Conservation (phyloP, 495 filamentous ascomycete genomes). For the Bombardia bombarda region DNA sequence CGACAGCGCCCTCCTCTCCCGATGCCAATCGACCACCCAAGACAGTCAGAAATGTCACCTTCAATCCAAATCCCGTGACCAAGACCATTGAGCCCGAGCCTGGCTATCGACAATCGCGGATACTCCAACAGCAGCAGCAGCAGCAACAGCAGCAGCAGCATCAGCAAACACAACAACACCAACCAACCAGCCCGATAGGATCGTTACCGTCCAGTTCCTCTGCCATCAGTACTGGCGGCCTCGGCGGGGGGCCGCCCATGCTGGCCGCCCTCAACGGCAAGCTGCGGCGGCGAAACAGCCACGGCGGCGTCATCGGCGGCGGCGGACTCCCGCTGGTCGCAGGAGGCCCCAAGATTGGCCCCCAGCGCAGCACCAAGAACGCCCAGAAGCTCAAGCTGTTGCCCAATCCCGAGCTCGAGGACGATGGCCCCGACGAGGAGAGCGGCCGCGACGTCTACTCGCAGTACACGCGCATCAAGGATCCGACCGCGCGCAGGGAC, state of each 20-base stretch:
- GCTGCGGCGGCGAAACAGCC: constrained; percentile 76
- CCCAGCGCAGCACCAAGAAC: constrained; percentile 89
- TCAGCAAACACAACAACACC: no score
- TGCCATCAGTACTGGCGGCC: constrained; percentile 19
- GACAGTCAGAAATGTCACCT: constrained; percentile 38
- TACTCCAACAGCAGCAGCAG: constrained; percentile 4
- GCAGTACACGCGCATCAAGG: constrained; percentile 88
- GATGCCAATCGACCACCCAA: constrained; percentile 26
- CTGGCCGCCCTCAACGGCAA: constrained; percentile 80
- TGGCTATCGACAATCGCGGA: constrained; percentile 6
- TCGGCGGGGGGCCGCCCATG: constrained; percentile 50
- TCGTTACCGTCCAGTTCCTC: constrained; percentile 7
- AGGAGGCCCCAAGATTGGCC: constrained; percentile 69
- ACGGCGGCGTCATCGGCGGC: constrained; percentile 34
- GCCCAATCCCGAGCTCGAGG: constrained; percentile 77
- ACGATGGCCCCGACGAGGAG: constrained; percentile 73
- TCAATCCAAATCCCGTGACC: constrained; percentile 40
- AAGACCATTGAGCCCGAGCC: constrained; percentile 42
- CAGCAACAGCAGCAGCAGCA: background rate
- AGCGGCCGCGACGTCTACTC: constrained; percentile 93
- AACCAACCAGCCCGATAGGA: no score
- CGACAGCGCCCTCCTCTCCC: constrained; percentile 16
- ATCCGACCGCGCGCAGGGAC: constrained; percentile 86
- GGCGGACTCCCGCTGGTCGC: constrained; percentile 42
- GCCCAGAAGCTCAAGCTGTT: constrained; percentile 93